A percentile compares a stretch with the other conserved stretches of the same genome.
phyloP scores from a whole-genome alignment of 768 basidiomycete genomes.

The Pisolithus orientalis region DNA sequence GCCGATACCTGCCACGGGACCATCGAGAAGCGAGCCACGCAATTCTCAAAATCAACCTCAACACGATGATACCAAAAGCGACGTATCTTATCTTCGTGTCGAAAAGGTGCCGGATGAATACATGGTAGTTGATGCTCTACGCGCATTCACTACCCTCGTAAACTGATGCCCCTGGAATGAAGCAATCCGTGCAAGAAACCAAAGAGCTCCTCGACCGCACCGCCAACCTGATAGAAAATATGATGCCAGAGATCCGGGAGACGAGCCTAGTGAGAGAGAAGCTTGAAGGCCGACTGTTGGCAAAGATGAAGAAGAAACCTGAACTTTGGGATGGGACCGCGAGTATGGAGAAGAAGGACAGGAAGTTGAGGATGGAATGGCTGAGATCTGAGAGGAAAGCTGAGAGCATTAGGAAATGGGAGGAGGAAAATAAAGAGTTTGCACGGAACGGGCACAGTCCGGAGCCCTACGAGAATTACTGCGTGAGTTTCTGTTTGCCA shows the following conservation, averaged over 20 bases:
- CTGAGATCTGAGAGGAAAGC: slow-evolving; percentile 16
- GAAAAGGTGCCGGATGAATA: slow-evolving; percentile 16
- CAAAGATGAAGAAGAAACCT: slow-evolving; percentile 23
- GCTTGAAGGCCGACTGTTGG: slow-evolving; percentile 19
- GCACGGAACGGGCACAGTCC: slow-evolving; percentile 5
- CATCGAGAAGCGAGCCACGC: not conserved
- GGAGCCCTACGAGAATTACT: slow-evolving; percentile 16
- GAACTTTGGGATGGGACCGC: slow-evolving; percentile 30
- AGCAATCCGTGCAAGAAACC: slow-evolving; percentile 15
- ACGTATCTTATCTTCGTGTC: not conserved
- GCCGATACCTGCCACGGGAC: not conserved
- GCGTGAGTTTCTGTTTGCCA: slow-evolving; percentile 11
- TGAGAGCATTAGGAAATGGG: slow-evolving; percentile 14
- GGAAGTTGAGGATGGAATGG: slow-evolving; percentile 22
- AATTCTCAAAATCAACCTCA: no score
- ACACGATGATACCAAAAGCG: not conserved
- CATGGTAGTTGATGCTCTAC: slow-evolving; percentile 24
- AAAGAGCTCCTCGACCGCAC: slow-evolving; percentile 14
- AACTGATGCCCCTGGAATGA: slow-evolving; percentile 15
- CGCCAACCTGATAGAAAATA: slow-evolving; percentile 8
- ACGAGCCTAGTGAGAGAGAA: slow-evolving; percentile 17
- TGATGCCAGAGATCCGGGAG: slow-evolving; percentile 15
- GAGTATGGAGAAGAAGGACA: slow-evolving; percentile 13
- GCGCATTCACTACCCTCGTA: slow-evolving; percentile 18
- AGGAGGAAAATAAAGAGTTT: slow-evolving; percentile 10